These are phyloP conservation scores for Fagus sylvatica DNA, from an alignment of 306 rosid genomes.

Conservation along the genomic window DNA sequence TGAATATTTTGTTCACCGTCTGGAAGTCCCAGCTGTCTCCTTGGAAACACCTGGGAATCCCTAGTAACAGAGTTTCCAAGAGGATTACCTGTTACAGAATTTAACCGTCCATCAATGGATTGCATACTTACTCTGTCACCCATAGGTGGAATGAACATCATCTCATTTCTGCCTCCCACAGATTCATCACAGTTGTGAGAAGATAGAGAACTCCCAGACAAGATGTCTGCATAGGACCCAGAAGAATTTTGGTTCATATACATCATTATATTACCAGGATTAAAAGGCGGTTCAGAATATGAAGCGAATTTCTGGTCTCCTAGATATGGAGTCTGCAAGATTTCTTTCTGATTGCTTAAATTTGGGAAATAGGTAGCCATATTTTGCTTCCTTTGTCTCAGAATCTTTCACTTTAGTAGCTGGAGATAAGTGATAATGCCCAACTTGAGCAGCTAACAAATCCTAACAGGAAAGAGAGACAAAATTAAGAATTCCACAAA, in stretches of 20 bases:
- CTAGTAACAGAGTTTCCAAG: constrained; percentile 34
- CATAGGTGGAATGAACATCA: constrained; percentile 59
- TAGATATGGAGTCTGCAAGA: constrained; percentile 28
- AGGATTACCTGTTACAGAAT: constrained; percentile 24
- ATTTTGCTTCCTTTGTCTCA: neutral
- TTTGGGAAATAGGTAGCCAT: constrained; percentile 45
- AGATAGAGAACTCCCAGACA: constrained; percentile 41
- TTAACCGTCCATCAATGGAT: constrained; percentile 34
- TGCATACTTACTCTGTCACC: constrained; percentile 42
- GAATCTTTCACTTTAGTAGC: neutral
- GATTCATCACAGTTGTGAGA: constrained; percentile 52
- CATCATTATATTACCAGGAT: constrained; percentile 47
- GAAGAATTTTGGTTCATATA: constrained; percentile 63
- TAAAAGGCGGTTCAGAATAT: constrained; percentile 32
- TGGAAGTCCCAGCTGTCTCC: constrained; percentile 41
- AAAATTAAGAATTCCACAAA: neutral
- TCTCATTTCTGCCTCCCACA: constrained; percentile 55
- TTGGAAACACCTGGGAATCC: constrained; percentile 27
- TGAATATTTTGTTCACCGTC: constrained; percentile 52
- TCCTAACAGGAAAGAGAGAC: constrained; percentile 16
- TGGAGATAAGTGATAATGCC: neutral
- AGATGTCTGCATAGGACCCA: constrained; percentile 58
- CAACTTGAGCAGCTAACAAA: constrained; percentile 4
- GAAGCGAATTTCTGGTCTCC: constrained; percentile 46
- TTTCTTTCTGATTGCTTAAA: constrained; percentile 39